Percentiles rank a stretch among this genome's conserved stretches.
Conservation (phyloP, 768 basidiomycete species). For the Tulasnella sp. region DNA sequence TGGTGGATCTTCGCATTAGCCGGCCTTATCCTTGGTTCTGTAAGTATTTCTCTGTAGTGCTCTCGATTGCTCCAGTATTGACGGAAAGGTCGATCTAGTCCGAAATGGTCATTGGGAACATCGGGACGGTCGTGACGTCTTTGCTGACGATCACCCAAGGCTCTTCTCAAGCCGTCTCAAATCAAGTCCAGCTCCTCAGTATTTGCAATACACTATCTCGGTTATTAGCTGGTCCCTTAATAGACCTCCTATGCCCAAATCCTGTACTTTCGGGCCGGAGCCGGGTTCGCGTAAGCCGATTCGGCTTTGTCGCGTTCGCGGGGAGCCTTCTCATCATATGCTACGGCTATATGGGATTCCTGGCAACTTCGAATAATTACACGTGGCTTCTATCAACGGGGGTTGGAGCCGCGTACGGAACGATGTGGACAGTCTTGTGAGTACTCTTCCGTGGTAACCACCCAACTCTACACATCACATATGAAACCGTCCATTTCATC, state of each 20-base stretch:
- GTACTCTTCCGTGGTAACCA: constrained; percentile 36
- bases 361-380: constrained; percentile 48
- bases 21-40: constrained; percentile 60
- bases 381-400: constrained; percentile 71
- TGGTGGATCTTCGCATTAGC: constrained; percentile 59
- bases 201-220: constrained; percentile 69
- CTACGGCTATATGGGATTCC: constrained; percentile 55
- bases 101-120: constrained; percentile 61
- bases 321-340: constrained; percentile 49
- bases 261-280: constrained; percentile 40
- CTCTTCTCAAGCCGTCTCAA: constrained; percentile 45
- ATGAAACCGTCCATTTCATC: constrained; percentile 4
- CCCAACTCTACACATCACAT: constrained; percentile 18
- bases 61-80: not conserved
- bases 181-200: constrained; percentile 68
- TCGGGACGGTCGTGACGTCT: constrained; percentile 61
- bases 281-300: constrained; percentile 58
- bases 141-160: constrained; percentile 34
- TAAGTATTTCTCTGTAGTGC: constrained; percentile 42
- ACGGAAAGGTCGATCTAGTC: constrained; percentile 27
- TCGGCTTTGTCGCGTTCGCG: constrained; percentile 53
- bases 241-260: constrained; percentile 68
- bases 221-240: constrained; percentile 62
- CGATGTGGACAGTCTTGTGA: constrained; percentile 66
- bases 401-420: constrained; percentile 66